Evolutionary conservation across 2,329 filamentous ascomycete species (phyloP).

Genomic region (Exophiala oligosperma): DNA sequence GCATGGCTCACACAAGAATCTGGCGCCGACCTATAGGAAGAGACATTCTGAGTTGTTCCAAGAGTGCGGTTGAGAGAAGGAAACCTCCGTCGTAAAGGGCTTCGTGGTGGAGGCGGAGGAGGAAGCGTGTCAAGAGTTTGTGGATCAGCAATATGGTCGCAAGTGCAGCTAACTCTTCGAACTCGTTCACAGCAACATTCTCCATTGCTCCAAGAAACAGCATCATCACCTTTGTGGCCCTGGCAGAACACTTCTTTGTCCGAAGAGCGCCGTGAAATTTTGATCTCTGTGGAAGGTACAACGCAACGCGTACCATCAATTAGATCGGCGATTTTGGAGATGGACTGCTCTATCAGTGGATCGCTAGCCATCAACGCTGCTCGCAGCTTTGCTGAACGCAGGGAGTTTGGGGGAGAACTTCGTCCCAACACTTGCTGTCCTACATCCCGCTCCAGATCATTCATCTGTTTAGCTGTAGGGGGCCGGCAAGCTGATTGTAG

Average conservation of each 20-base stretch:
- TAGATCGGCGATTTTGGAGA: no score
- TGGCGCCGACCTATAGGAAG: neutral
- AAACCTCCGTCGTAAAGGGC: neutral
- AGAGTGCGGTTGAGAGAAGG: neutral
- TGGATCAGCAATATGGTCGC: neutral
- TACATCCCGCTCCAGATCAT: constrained; percentile 40
- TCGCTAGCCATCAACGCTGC: constrained; percentile 37
- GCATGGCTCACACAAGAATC: neutral
- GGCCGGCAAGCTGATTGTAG: constrained; percentile 46
- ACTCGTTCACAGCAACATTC: constrained; percentile 7
- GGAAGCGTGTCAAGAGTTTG: neutral
- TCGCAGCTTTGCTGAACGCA: constrained; percentile 46
- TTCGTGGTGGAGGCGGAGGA: neutral
- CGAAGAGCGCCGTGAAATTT: neutral
- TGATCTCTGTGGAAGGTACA: neutral
- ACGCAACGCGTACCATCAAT: neutral
- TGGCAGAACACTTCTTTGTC: neutral
- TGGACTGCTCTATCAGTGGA: neutral
- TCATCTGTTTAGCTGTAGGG: constrained; percentile 28
- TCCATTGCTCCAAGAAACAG: neutral
- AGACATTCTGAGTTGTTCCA: neutral
- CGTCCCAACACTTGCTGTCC: constrained; percentile 29
- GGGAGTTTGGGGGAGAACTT: constrained; percentile 45
- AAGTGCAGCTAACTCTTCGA: neutral
- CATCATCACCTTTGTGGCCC: neutral